Base-by-base conservation (phyloP, 169 alveolate genomes). In the Eimeria falciformis region DNA sequence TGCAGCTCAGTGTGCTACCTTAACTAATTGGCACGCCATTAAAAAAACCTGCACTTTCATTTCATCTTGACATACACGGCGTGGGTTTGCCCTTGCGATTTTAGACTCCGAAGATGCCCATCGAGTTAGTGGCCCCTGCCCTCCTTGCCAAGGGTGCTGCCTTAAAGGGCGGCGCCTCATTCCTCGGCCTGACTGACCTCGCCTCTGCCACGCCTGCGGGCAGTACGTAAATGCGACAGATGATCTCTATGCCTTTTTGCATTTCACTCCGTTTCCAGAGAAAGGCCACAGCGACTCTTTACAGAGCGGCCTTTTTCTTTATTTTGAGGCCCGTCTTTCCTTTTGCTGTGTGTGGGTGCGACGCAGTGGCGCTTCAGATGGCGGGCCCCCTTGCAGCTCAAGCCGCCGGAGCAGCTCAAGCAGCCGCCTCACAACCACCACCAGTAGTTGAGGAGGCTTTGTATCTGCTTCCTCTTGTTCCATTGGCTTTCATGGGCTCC, bases 101-200 rank as follows among this genome's bases (percentile, higher is more conserved):
- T 7, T 27, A 58, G 71, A 7, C 11, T 7, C 71, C 5, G 25
- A n/a, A 27, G 46, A 75, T 75, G 85, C 85, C 68, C 4, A 66
- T 53, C 14, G 85, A 75, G 68, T n/a, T 75, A 0, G 40, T 75
- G 18, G 85, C 66, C 45, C 85, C 85, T 12, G 5, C 55, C 6
- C 85, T 75, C 45, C 66, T 75, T 21, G 85, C 85, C 33, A 75
- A 75, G 45, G 85, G 85, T 66, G 85, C 85, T 6, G 84, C 84
- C 3, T 21, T 23, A 5, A 17, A 3, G 3, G 50, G 55, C 29
- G 83, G 58, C 56, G 33, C 66, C 2, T 43, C 23, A 7, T 75
- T 75, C 68, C 7, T 75, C 11, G 85, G 66, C 40, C 40, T 45
- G 11, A 45, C 47, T 23, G 66, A 21, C 25, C 62, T 0, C 0